These are phyloP conservation scores for Geosmithia morbida DNA, from an alignment of 2,329 filamentous ascomycete species.

Conservation along the genomic window DNA sequence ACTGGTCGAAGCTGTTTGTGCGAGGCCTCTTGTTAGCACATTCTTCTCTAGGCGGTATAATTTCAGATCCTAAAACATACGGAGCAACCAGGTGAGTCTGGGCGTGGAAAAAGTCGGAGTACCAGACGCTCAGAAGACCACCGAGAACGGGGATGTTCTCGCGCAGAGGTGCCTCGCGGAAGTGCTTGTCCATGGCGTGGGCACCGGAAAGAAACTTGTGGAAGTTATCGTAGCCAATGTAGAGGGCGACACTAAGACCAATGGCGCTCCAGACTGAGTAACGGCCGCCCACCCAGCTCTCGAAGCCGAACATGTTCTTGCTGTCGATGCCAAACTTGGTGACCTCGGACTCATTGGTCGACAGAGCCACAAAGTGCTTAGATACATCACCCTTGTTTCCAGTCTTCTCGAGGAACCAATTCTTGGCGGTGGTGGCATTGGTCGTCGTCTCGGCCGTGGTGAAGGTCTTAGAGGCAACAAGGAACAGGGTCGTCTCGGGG, in stretches of 20 bases:
- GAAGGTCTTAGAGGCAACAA: constrained; percentile 98
- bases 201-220: constrained; percentile 88
- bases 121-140: constrained; percentile 93
- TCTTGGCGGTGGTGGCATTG: constrained; percentile 94
- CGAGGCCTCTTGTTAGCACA: constrained; percentile 1
- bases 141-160: constrained; percentile 91
- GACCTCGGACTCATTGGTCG: constrained; percentile 89
- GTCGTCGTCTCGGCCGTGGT: constrained; percentile 95
- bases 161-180: constrained; percentile 77
- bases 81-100: constrained; percentile 96
- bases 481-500: constrained; percentile 96
- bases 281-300: constrained; percentile 94
- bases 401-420: constrained; percentile 83
- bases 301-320: constrained; percentile 99
- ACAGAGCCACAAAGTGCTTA: constrained; percentile 97
- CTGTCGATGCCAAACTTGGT: constrained; percentile 97
- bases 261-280: constrained; percentile 99
- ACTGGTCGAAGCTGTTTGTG: constrained; percentile 72
- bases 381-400: constrained; percentile 72
- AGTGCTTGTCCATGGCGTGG: constrained; percentile 98
- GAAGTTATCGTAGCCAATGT: constrained; percentile 97
- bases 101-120: constrained; percentile 96
- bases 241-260: constrained; percentile 82
- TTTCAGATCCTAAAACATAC: constrained; percentile 32
- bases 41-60: not conserved